Conservation (phyloP, 1,284 basidiomycete genomes). For the Ceratobasidium theobromae region DNA sequence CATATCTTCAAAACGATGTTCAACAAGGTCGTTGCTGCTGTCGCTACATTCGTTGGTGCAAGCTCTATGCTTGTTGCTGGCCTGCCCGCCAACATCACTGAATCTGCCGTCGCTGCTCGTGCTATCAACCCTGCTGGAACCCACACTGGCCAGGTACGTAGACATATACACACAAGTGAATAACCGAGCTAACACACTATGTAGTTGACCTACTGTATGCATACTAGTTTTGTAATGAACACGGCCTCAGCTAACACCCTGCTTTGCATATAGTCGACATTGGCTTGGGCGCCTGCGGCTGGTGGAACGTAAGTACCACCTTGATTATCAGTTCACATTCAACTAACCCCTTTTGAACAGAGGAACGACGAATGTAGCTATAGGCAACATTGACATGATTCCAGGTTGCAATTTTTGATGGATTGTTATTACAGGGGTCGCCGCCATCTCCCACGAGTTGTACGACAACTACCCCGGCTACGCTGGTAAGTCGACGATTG, state of each 20-base stretch:
- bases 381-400: not conserved
- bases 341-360: not conserved
- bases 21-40: constrained; percentile 11
- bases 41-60: constrained; percentile 1
- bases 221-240: too few relatives aligned
- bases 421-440: constrained; percentile 9
- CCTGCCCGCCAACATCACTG: constrained; percentile 9
- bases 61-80: constrained; percentile 23
- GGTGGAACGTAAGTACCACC: constrained; percentile 15
- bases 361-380: constrained; percentile 3
- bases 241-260: not conserved
- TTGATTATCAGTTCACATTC: not conserved
- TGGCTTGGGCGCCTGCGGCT: constrained; percentile 23
- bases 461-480: constrained; percentile 29
- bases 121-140: constrained; percentile 14
- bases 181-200: not conserved
- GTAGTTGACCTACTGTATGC: constrained; percentile 25
- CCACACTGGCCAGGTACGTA: constrained; percentile 25
- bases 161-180: too few relatives aligned
- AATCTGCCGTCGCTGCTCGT: constrained; percentile 2
- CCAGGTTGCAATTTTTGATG: not conserved
- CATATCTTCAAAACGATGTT: not conserved
- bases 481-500: not conserved
- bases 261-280: constrained; percentile 3
- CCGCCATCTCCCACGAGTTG: constrained; percentile 27